phyloP scores from a whole-genome alignment of 495 filamentous ascomycete species.

The Penicillium bovifimosum region DNA sequence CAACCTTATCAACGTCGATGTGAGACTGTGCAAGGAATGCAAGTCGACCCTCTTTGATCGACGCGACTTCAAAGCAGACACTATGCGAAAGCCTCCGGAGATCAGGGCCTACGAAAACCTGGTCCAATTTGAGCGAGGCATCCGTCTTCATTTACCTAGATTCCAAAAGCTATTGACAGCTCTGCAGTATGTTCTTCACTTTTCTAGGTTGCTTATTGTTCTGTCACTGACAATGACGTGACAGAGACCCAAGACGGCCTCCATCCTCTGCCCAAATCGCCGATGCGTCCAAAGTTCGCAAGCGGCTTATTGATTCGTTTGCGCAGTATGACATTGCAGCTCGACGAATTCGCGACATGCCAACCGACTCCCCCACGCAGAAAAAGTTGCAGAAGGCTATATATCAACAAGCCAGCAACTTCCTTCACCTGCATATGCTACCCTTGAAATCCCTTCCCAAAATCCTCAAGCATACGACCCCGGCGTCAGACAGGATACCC shows the following conservation, averaged over 20 bases:
- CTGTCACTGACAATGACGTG: neutral
- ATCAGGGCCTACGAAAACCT: conserved; percentile 82
- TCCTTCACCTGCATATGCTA: conserved; percentile 88
- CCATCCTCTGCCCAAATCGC: conserved; percentile 70
- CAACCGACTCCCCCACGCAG: conserved; percentile 67
- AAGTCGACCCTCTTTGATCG: conserved; percentile 76
- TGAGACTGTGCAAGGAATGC: conserved; percentile 91
- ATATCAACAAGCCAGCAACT: conserved; percentile 74
- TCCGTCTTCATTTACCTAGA: conserved; percentile 73
- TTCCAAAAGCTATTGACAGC: conserved; percentile 76
- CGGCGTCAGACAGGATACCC: conserved; percentile 31
- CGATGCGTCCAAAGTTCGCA: conserved; percentile 86
- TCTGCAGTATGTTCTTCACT: conserved; percentile 48
- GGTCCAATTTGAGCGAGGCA: conserved; percentile 83
- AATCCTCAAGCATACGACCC: conserved; percentile 65
- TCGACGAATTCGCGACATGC: conserved; percentile 73
- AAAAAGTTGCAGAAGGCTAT: conserved; percentile 74
- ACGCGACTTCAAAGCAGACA: conserved; percentile 70
- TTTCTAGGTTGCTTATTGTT: conserved; percentile 20
- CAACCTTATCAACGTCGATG: conserved; percentile 61
- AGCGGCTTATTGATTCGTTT: conserved; percentile 86
- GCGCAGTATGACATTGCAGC: conserved; percentile 84
- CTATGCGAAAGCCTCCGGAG: conserved; percentile 64
- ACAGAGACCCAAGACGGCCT: conserved; percentile 62
- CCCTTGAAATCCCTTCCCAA: conserved; percentile 82